Conservation (phyloP, 306 rosid genomes). For the Cucurbita maxima region DNA sequence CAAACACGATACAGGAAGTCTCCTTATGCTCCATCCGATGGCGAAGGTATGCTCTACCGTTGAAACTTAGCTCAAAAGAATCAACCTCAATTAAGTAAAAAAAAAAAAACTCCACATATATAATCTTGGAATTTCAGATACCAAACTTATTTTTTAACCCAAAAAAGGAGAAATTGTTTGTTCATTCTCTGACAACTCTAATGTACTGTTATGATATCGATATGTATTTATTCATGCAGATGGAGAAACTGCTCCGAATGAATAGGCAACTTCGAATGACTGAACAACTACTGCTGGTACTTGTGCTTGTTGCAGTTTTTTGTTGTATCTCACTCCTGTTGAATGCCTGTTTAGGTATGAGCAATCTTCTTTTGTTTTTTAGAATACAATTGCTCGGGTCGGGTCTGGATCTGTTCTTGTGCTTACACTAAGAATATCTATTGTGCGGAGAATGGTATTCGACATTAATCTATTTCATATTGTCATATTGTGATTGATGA, state of each 20-base stretch:
- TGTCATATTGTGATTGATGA: neutral
- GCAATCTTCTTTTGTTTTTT: conserved; percentile 5
- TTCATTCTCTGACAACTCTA: neutral
- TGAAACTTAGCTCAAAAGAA: neutral
- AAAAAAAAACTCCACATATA: neutral
- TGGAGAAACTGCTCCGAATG: conserved; percentile 5
- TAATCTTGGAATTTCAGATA: neutral
- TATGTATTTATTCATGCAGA: neutral
- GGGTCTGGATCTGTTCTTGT: neutral
- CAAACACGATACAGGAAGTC: conserved; percentile 93
- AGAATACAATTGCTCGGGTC: conserved; percentile 1
- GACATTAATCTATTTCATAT: conserved; percentile 3
- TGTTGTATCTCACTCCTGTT: neutral
- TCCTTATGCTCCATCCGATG: conserved; percentile 66
- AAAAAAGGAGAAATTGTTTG: neutral
- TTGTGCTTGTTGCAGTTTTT: neutral
- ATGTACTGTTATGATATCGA: neutral
- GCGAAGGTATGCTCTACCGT: conserved; percentile 38
- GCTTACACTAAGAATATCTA: neutral
- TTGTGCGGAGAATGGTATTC: neutral
- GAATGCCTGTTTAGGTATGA: neutral
- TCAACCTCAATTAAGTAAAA: neutral
- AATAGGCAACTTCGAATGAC: neutral
- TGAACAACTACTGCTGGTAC: neutral
- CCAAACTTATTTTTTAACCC: neutral